A percentile compares a stretch with the other conserved stretches of the same genome.
Conservation (phyloP, 2,329 filamentous ascomycete genomes). For the Graphilbum ipis-grandicollis region DNA sequence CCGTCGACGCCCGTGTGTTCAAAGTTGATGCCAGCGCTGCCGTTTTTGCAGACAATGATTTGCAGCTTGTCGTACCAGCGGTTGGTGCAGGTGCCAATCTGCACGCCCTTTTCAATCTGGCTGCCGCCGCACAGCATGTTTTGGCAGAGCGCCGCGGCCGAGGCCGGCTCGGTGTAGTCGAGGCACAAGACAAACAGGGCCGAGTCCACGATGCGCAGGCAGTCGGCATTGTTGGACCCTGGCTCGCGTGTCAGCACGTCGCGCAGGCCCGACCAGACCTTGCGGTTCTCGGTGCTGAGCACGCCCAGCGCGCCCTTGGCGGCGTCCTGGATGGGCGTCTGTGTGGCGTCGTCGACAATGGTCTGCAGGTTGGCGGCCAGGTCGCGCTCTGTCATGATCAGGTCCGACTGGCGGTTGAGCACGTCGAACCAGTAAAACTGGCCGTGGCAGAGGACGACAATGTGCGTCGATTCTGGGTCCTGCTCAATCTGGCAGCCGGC, state of each 20-base stretch:
- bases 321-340: constrained; percentile 81
- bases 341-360: constrained; percentile 76
- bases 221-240: constrained; percentile 88
- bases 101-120: constrained; percentile 78
- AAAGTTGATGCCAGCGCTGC: constrained; percentile 96
- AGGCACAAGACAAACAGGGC: constrained; percentile 84
- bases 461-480: constrained; percentile 79
- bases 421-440: constrained; percentile 99
- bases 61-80: constrained; percentile 98
- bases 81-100: constrained; percentile 95
- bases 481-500: constrained; percentile 93
- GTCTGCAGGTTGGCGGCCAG: constrained; percentile 80
- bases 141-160: constrained; percentile 71
- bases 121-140: constrained; percentile 98
- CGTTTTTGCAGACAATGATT: constrained; percentile 98
- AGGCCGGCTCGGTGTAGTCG: constrained; percentile 76
- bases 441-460: constrained; percentile 83
- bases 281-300: constrained; percentile 88
- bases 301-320: constrained; percentile 92
- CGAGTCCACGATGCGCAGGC: constrained; percentile 85
- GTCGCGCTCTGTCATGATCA: constrained; percentile 96
- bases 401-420: constrained; percentile 78
- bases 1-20: constrained; percentile 97
- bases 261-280: constrained; percentile 82
- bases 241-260: constrained; percentile 76